Percentiles rank a stretch among this genome's conserved stretches.
These are phyloP conservation scores for Saccharum hybrid DNA, from an alignment of 202 grass and related monocot genomes.

Conservation along the genomic window DNA sequence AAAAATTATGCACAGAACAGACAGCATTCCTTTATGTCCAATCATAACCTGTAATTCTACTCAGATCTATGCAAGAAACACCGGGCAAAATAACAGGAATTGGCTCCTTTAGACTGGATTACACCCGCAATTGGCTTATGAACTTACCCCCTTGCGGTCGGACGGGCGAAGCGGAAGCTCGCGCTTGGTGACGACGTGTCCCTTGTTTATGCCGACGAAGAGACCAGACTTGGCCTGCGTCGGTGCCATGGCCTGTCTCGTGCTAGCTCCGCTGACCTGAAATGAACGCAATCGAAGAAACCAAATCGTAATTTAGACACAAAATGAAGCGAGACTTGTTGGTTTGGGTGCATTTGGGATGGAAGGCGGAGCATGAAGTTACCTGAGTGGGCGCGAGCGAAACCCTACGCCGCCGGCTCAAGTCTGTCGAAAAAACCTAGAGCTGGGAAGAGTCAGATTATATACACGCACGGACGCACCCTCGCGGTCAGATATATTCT, in stretches of 20 bases:
- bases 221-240: constrained; percentile 66
- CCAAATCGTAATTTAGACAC: not conserved
- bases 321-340: not conserved
- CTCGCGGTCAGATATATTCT: no score
- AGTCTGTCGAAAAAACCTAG: constrained; percentile 34
- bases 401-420: constrained; percentile 49
- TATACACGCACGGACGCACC: not conserved
- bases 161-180: constrained; percentile 58
- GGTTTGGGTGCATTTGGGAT: no score
- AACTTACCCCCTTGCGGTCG: constrained; percentile 60
- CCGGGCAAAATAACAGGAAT: no score
- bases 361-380: not conserved
- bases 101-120: no score
- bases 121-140: no score
- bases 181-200: constrained; percentile 68
- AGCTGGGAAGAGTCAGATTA: not conserved
- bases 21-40: no score
- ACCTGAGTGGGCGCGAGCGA: constrained; percentile 25
- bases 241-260: constrained; percentile 53
- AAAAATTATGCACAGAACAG: no score
- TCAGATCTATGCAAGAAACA: no score
- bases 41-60: no score
- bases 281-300: not conserved
- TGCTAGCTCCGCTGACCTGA: constrained; percentile 16
- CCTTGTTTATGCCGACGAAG: constrained; percentile 73